A percentile compares a stretch with the other conserved stretches of the same genome.
These are phyloP conservation scores for Paecilomyces sp. DNA, from an alignment of 2,329 filamentous ascomycete species.

Conservation along the genomic window DNA sequence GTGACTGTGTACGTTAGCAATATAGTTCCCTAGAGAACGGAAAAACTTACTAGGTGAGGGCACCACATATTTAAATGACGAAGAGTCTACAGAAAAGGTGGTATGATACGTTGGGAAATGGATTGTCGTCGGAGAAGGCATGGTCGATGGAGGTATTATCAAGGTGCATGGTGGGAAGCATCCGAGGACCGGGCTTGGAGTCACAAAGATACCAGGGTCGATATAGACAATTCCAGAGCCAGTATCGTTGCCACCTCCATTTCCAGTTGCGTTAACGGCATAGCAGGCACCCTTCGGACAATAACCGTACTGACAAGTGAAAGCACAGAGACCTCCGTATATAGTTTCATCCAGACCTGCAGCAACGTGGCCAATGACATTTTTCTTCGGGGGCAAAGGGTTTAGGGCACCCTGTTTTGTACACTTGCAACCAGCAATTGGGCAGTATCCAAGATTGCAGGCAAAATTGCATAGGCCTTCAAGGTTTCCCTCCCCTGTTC, in stretches of 20 bases:
- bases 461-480: conserved; percentile 6
- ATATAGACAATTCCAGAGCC: neutral
- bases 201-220: neutral
- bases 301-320: neutral
- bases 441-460: conserved; percentile 7
- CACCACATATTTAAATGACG: neutral
- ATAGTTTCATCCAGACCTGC: neutral
- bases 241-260: neutral
- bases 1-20: neutral
- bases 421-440: neutral
- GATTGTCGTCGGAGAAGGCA: neutral
- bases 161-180: neutral
- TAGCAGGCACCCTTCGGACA: neutral
- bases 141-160: neutral
- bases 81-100: neutral
- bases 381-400: neutral
- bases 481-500: neutral
- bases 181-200: neutral
- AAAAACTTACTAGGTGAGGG: neutral
- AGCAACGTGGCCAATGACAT: neutral
- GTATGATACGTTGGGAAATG: neutral
- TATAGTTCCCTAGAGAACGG: neutral
- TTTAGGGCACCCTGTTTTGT: neutral
- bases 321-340: neutral
- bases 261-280: neutral